Percentiles rank a stretch among this genome's conserved stretches.
These are phyloP conservation scores for Dillenia turbinata DNA, from an alignment of 164 flowering plant species.

Conservation along the genomic window DNA sequence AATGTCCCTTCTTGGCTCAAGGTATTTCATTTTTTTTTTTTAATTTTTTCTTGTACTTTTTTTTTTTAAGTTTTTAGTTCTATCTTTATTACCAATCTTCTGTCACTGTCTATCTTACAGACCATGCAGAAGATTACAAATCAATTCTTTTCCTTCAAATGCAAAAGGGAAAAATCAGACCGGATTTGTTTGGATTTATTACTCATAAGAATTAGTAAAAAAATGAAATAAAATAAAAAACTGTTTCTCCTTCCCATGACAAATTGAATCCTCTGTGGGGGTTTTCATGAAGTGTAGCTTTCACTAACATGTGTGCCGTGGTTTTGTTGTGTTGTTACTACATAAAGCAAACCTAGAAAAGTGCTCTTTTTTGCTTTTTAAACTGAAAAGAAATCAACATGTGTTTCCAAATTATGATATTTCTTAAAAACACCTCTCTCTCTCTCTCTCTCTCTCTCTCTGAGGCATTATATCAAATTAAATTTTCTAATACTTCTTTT, in stretches of 20 bases:
- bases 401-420: conserved; percentile 4
- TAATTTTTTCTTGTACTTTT: conserved; percentile 3
- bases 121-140: conserved; percentile 42
- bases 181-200: conserved; percentile 16
- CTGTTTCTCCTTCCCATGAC: conserved; percentile 12
- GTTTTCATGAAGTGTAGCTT: background rate
- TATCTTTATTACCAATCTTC: conserved; percentile 33
- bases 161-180: conserved; percentile 19
- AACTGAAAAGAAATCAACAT: conserved; percentile 2
- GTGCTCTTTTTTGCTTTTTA: background rate
- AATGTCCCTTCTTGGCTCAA: conserved; percentile 96
- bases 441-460: too few species aligned
- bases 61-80: background rate
- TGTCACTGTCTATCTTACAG: conserved; percentile 39
- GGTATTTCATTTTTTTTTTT: conserved; percentile 33
- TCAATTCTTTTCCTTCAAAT: conserved; percentile 27
- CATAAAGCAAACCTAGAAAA: conserved; percentile 1
- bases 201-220: background rate
- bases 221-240: conserved; percentile 5
- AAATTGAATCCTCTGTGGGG: conserved; percentile 16
- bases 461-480: too few species aligned
- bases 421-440: background rate
- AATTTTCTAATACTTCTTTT: too few species aligned
- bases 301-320: background rate
- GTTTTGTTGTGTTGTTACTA: too few species aligned